These are phyloP conservation scores for Lasiosphaeris hirsuta DNA, from an alignment of 495 filamentous ascomycete species.

Conservation along the genomic window DNA sequence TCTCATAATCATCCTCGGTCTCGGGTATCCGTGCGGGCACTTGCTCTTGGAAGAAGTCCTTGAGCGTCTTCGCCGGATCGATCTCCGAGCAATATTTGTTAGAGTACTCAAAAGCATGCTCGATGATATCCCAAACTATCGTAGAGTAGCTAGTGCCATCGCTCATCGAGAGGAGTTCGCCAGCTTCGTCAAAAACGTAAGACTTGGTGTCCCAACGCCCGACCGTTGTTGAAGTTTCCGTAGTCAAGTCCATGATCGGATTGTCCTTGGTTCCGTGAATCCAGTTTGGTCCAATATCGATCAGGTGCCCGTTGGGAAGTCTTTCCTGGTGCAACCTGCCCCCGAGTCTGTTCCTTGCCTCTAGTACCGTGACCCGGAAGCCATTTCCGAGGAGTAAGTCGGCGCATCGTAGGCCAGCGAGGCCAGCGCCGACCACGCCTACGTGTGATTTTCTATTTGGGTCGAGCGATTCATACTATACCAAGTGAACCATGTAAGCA, in stretches of 20 bases:
- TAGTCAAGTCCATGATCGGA: constrained; percentile 76
- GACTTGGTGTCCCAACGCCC: constrained; percentile 57
- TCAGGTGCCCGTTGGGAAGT: constrained; percentile 46
- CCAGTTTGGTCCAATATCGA: constrained; percentile 85
- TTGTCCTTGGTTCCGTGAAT: constrained; percentile 86
- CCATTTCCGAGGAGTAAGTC: constrained; percentile 77
- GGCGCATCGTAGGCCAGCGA: constrained; percentile 84
- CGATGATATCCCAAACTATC: constrained; percentile 76
- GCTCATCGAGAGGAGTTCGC: constrained; percentile 51
- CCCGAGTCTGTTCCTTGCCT: constrained; percentile 79
- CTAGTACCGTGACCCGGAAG: constrained; percentile 77
- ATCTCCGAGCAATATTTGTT: constrained; percentile 64
- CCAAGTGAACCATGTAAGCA: constrained; percentile 24
- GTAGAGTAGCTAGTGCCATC: constrained; percentile 54
- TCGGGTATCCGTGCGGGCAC: constrained; percentile 52
- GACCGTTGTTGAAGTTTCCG: constrained; percentile 58
- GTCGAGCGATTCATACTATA: constrained; percentile 36
- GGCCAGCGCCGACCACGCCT: constrained; percentile 79
- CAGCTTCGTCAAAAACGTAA: constrained; percentile 60
- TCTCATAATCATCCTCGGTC: constrained; percentile 37
- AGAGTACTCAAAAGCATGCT: constrained; percentile 75
- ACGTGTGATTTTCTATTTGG: constrained; percentile 45
- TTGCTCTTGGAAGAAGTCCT: constrained; percentile 71
- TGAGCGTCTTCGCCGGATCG: constrained; percentile 61
- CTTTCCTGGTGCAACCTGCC: constrained; percentile 63